Percentiles rank a stretch among this genome's conserved stretches.
These are phyloP conservation scores for Hirsutella thompsonii DNA, from an alignment of 2,329 filamentous ascomycete species.

Conservation along the genomic window DNA sequence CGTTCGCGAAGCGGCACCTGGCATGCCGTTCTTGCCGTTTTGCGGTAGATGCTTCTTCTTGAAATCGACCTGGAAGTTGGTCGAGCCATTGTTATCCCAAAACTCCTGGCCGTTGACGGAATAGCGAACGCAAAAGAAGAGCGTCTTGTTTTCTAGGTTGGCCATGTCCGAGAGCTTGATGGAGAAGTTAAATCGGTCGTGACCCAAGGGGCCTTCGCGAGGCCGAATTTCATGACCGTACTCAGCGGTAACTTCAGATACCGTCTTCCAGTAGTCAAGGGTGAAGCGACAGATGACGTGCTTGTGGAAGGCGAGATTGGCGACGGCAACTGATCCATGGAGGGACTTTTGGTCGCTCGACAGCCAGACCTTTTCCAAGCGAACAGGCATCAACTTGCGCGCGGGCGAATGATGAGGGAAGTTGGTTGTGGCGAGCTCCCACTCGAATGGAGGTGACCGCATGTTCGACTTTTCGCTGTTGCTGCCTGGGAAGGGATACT, in stretches of 20 bases:
- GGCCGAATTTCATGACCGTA: slow-evolving; percentile 68
- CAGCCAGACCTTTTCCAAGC: slow-evolving; percentile 75
- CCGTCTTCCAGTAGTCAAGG: slow-evolving; percentile 96
- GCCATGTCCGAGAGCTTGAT: slow-evolving; percentile 87
- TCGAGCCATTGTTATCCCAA: slow-evolving; percentile 85
- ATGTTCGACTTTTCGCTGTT: slow-evolving; percentile 21
- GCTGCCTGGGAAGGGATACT: slow-evolving; percentile 64
- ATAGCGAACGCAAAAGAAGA: slow-evolving; percentile 88
- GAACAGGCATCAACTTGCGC: slow-evolving; percentile 54
- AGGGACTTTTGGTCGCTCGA: slow-evolving; percentile 80
- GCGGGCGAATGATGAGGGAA: slow-evolving; percentile 49
- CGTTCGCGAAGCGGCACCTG: slow-evolving; percentile 36
- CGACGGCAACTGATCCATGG: slow-evolving; percentile 70
- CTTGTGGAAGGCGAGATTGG: slow-evolving; percentile 86
- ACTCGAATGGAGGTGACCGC: slow-evolving; percentile 52
- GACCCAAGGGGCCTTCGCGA: slow-evolving; percentile 50
- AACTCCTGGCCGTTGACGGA: slow-evolving; percentile 70
- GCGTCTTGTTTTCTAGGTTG: slow-evolving; percentile 82
- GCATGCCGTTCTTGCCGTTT: slow-evolving; percentile 41
- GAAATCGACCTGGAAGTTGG: slow-evolving; percentile 94
- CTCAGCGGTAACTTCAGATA: slow-evolving; percentile 85
- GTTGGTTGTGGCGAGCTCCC: slow-evolving; percentile 77
- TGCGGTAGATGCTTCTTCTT: slow-evolving; percentile 58
- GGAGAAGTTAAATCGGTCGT: slow-evolving; percentile 86
- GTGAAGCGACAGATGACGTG: slow-evolving; percentile 86